Conservation (phyloP, 2,329 filamentous ascomycete species). For the Podosphaera fusca region DNA sequence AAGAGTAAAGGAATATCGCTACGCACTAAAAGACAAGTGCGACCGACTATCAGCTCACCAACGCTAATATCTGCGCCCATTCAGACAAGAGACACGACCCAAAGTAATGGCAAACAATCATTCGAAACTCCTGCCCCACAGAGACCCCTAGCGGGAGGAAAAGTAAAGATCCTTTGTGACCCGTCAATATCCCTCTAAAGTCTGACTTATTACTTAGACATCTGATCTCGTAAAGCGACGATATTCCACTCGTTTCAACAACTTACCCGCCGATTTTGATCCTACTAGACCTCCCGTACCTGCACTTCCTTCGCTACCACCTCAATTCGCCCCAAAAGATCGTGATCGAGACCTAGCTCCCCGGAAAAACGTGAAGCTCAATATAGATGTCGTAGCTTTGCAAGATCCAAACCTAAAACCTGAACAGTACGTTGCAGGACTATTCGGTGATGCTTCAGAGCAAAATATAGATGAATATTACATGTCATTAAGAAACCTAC, state of each 20-base stretch:
- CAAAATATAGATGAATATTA: conserved; percentile 16
- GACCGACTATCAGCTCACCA: conserved; percentile 38
- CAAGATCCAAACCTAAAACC: conserved; percentile 57
- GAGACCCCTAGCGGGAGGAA: conserved; percentile 30
- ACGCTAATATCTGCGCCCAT: conserved; percentile 39
- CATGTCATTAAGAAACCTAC: conserved; percentile 12
- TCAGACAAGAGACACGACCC: conserved; percentile 22
- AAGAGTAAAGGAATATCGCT: conserved; percentile 35
- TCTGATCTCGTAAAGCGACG: conserved; percentile 78
- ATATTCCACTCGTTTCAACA: conserved; percentile 83
- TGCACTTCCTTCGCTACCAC: conserved; percentile 45
- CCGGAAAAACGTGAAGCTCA: conserved; percentile 28
- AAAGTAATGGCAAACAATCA: conserved; percentile 16
- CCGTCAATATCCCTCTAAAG: neutral
- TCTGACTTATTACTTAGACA: conserved; percentile 19
- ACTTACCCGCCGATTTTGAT: conserved; percentile 46
- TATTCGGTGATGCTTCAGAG: conserved; percentile 17
- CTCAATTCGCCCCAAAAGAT: conserved; percentile 19
- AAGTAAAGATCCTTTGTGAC: conserved; percentile 19
- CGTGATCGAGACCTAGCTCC: conserved; percentile 11
- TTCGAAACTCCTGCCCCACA: conserved; percentile 19
- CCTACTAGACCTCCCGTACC: conserved; percentile 44
- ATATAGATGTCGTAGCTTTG: conserved; percentile 54
- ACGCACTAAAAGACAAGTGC: conserved; percentile 35
- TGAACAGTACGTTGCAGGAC: conserved; percentile 44